Evolutionary conservation across 352 stramenopile species (phyloP).

Genomic region (Pythium insidiosum): DNA sequence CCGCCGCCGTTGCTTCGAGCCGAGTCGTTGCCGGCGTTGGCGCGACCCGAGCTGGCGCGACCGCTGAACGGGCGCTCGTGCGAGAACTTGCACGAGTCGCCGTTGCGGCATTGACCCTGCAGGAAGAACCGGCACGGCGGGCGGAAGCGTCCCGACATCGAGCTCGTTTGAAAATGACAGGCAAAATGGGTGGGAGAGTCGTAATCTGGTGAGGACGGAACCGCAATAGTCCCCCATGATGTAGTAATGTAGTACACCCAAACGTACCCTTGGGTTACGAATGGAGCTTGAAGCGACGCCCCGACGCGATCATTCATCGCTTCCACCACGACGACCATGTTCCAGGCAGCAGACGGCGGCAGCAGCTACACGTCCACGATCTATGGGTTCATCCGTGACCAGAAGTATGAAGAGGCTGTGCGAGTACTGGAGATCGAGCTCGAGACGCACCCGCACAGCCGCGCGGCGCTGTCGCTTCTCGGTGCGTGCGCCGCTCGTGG

Average conservation of each 20-base stretch:
- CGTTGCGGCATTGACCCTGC: slow-evolving; percentile 63
- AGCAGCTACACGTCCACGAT: slow-evolving; percentile 91
- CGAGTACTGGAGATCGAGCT: slow-evolving; percentile 89
- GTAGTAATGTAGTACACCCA: neutral
- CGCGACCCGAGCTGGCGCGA: slow-evolving; percentile 31
- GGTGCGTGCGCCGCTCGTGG: slow-evolving; percentile 17
- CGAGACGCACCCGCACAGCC: slow-evolving; percentile 90
- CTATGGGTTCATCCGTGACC: slow-evolving; percentile 92
- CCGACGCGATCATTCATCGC: neutral
- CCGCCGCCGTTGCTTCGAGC: slow-evolving; percentile 2
- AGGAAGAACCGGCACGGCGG: slow-evolving; percentile 62
- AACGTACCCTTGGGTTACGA: neutral
- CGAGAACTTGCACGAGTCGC: slow-evolving; percentile 63
- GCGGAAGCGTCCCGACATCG: slow-evolving; percentile 14
- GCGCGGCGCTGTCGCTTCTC: slow-evolving; percentile 91
- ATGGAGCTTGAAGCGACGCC: neutral
- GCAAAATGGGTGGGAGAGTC: too few species aligned
- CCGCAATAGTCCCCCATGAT: neutral
- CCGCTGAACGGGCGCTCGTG: slow-evolving; percentile 59
- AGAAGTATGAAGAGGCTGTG: slow-evolving; percentile 92
- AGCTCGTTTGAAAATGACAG: neutral
- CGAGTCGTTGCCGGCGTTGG: slow-evolving; percentile 25
- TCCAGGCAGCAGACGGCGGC: slow-evolving; percentile 53
- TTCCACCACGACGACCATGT: slow-evolving; percentile 24
- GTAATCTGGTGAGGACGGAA: neutral